Percentiles rank a stretch among this genome's conserved stretches.
These are phyloP conservation scores for Trebouxia sp. DNA, from an alignment of 139 green algal species.

Conservation along the genomic window DNA sequence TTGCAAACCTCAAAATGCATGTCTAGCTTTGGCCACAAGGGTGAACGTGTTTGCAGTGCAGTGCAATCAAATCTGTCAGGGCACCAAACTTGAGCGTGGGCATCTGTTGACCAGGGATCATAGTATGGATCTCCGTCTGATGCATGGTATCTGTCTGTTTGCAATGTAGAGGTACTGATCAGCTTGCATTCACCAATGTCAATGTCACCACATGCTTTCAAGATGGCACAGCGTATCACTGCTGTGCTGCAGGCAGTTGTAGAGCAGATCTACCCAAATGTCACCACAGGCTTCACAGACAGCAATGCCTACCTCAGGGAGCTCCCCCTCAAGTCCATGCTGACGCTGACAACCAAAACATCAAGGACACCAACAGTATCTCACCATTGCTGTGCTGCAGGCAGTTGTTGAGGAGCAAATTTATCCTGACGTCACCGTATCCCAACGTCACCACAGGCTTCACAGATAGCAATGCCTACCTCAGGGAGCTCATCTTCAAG, in stretches of 20 bases:
- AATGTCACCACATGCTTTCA: too few species aligned
- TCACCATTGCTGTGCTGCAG: too few species aligned
- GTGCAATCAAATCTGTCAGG: too few species aligned
- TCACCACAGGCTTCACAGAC: conserved; percentile 83
- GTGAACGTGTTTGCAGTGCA: too few species aligned
- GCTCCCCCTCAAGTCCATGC: conserved; percentile 94
- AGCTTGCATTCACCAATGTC: too few species aligned
- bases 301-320: conserved; percentile 91
- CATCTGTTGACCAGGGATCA: too few species aligned
- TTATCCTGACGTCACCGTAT: conserved; percentile 95
- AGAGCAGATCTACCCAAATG: conserved; percentile 86
- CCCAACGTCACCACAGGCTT: conserved; percentile 56
- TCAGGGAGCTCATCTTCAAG: conserved; percentile 97
- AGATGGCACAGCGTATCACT: conserved; percentile 89
- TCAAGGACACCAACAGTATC: conserved; percentile 41
- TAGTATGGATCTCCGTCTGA: too few species aligned
- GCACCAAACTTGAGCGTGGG: too few species aligned
- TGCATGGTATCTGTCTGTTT: too few species aligned
- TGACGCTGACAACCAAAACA: conserved; percentile 89
- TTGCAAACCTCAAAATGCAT: too few species aligned
- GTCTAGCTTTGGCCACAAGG: too few species aligned
- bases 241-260: conserved; percentile 53
- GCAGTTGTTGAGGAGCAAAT: conserved; percentile 85
- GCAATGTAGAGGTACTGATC: too few species aligned
- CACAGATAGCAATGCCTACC: conserved; percentile 90